Evolutionary conservation across 2,329 filamentous ascomycete species (phyloP).

Genomic region (Teratosphaeria gauchensis): DNA sequence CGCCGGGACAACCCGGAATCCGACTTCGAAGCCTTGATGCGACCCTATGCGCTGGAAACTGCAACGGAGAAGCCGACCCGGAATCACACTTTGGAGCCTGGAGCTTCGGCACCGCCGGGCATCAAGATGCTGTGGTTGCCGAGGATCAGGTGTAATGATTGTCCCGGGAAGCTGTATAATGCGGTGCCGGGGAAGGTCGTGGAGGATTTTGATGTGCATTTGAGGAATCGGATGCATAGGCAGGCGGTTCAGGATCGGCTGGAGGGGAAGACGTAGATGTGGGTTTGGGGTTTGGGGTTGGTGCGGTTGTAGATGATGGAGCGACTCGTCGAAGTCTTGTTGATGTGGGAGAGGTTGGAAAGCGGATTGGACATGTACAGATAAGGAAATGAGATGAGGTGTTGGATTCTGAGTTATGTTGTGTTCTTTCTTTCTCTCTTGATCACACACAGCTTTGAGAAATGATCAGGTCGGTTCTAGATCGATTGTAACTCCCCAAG

Average conservation of each 20-base stretch:
- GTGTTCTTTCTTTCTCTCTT: no score
- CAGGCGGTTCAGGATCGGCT: slow-evolving; percentile 6
- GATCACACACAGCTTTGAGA: no score
- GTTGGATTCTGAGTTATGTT: no score
- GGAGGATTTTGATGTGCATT: slow-evolving; percentile 84
- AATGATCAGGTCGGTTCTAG: no score
- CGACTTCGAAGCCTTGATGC: slow-evolving; percentile 83
- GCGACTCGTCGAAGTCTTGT: no score
- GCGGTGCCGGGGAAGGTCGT: slow-evolving; percentile 77
- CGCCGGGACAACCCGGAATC: slow-evolving; percentile 65
- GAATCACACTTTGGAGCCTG: slow-evolving; percentile 18
- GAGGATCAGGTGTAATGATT: slow-evolving; percentile 83
- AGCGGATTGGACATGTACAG: no score
- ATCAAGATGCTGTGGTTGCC: slow-evolving; percentile 77
- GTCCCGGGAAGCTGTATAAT: slow-evolving; percentile 87
- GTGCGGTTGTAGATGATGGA: background rate
- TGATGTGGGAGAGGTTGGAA: no score
- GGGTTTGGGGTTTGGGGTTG: background rate
- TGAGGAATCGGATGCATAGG: slow-evolving; percentile 68
- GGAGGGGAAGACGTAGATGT: slow-evolving; percentile 1
- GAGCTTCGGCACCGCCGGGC: slow-evolving; percentile 48
- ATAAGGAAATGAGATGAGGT: no score
- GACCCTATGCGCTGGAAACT: slow-evolving; percentile 70
- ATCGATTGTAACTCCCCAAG: no score
- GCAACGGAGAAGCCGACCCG: slow-evolving; percentile 48